Base-by-base conservation (phyloP, 768 basidiomycete species). In the Psilocybe sp. region DNA sequence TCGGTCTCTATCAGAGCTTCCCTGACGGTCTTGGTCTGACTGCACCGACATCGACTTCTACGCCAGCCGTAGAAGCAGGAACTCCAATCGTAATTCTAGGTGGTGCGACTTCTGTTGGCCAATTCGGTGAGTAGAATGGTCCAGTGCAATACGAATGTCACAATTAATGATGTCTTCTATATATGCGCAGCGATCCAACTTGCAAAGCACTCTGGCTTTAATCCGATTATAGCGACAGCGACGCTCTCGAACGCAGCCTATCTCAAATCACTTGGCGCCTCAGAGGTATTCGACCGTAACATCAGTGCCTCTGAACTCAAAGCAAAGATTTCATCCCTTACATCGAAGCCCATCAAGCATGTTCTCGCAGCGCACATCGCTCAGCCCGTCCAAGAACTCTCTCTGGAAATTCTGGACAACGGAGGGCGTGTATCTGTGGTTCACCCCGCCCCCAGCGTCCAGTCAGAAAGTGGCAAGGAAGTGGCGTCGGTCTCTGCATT, bases 221-320 rank as follows among this genome's bases (percentile, higher is more conserved):
- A 65, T n/a, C 72, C 71, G 12, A 73, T 77, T 48, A 73, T 78
- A 15, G 56, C 66, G 28, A 74, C 65, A 1, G 58, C 70, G 2
- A 70, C 68, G 14, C 50, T 42, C 9, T 53, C 55, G 14, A 65
- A 73, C 33, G 45, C 56, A 23, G 40, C 50, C 0, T 52, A 53
- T 13, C 63, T 77, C 28, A 65, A 68, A 54, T 63, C 64, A 1
- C 58, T 78, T 13, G 74, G 77, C 6, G 77, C 70, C 7, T 73
- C 73, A 0, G 46, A 72, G 35, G 62, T 77, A 19, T 51, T 77
- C 38, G 64, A 73, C 43, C 60, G 64, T 5, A 40, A 49, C n/a
- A 28, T 44, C 5, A 14, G 45, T 1, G 7, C 40, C 11, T 16
- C 37, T 9, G 16, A 38, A 9, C 48, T 58, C 13, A 15, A 23